Evolutionary conservation across 2,329 filamentous ascomycete genomes (phyloP).

Genomic region (Diaporthe velutina): DNA sequence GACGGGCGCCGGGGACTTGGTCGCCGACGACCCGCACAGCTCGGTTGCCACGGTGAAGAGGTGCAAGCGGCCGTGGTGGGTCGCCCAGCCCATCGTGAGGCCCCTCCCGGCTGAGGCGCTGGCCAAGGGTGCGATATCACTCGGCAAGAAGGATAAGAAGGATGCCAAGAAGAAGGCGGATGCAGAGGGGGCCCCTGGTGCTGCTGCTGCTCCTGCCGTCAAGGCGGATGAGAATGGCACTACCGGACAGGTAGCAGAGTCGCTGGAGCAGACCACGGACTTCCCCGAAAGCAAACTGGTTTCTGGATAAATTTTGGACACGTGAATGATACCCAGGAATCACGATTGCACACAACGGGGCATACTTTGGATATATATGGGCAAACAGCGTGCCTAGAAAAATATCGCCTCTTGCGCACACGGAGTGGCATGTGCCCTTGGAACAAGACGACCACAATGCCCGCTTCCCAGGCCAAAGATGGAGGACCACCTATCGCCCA

Average conservation of each 20-base stretch:
- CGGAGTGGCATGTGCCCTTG: neutral
- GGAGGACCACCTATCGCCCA: neutral
- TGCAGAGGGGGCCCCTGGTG: constrained; percentile 30
- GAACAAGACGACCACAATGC: neutral
- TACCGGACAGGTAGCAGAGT: constrained; percentile 18
- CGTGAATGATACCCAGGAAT: neutral
- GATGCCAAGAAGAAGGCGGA: constrained; percentile 45
- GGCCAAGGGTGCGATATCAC: constrained; percentile 80
- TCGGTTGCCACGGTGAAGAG: constrained; percentile 76
- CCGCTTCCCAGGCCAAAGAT: neutral
- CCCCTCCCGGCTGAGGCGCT: constrained; percentile 90
- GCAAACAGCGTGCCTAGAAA: neutral
- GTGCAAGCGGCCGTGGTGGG: constrained; percentile 89
- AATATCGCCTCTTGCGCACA: neutral
- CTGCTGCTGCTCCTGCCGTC: neutral
- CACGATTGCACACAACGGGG: neutral
- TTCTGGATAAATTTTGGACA: constrained; percentile 18
- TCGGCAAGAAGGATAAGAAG: constrained; percentile 77
- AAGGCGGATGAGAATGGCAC: constrained; percentile 12
- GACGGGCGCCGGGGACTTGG: constrained; percentile 51
- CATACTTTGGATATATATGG: neutral
- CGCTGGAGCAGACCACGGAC: constrained; percentile 33
- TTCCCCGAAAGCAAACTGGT: constrained; percentile 35
- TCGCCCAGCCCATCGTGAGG: constrained; percentile 88
- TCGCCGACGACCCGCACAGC: constrained; percentile 64